Evolutionary conservation across 164 flowering plant genomes (phyloP).

Genomic region (Umbellularia californica): DNA sequence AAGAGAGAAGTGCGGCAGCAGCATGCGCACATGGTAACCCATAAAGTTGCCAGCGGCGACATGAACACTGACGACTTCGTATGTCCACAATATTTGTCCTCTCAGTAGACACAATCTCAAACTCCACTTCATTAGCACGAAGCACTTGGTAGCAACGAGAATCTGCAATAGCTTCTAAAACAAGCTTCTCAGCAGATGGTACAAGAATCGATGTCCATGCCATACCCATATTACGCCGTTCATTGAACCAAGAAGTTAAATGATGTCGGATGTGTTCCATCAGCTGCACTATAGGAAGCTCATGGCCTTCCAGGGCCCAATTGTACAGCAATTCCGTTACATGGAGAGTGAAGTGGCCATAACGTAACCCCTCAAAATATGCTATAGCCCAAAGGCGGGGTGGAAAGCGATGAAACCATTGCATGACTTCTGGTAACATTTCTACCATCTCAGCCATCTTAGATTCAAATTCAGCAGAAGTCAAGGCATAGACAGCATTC

Average conservation of each 20-base stretch:
- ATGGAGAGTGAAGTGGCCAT: constrained; percentile 81
- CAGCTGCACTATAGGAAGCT: constrained; percentile 58
- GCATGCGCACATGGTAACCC: constrained; percentile 99
- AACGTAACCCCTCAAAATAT: constrained; percentile 89
- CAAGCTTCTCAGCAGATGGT: constrained; percentile 54
- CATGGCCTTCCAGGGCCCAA: constrained; percentile 59
- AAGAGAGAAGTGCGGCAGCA: constrained; percentile 89
- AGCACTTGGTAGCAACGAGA: constrained; percentile 57
- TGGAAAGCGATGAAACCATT: constrained; percentile 74
- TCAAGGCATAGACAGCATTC: constrained; percentile 96
- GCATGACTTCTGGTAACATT: constrained; percentile 66
- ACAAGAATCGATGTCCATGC: constrained; percentile 43
- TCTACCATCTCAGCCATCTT: constrained; percentile 83
- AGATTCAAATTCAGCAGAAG: constrained; percentile 75
- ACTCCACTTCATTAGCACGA: constrained; percentile 65
- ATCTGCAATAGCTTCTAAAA: constrained; percentile 54
- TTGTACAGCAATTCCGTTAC: constrained; percentile 52
- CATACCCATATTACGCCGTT: constrained; percentile 39
- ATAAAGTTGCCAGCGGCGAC: constrained; percentile 91
- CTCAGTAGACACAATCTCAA: constrained; percentile 90
- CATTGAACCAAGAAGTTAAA: constrained; percentile 41
- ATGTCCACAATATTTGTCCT: constrained; percentile 62
- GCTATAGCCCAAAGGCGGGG: constrained; percentile 95
- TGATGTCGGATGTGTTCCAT: constrained; percentile 58
- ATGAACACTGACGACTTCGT: constrained; percentile 59